Evolutionary conservation across 2,329 filamentous ascomycete genomes (phyloP), one percentile per base, ranked within the genome.

Genomic region (Fusarium subtropicale): DNA sequence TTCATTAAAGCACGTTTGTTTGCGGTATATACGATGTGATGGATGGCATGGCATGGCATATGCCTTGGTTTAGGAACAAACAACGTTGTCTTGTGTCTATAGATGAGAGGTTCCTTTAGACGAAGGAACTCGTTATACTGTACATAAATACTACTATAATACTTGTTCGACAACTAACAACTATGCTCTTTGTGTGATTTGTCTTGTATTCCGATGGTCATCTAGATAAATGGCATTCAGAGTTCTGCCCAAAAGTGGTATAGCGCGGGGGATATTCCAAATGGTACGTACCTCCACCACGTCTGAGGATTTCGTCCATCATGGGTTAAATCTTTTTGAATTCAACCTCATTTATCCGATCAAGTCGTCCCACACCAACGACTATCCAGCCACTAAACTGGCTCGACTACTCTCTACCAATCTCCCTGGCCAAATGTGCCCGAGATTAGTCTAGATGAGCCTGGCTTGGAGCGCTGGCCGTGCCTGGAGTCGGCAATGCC

Each of bases 401-500:
- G 46, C 52, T 53, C 20, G 31, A 51, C 24, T 22, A 55, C 16
- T 18, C n/a, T 9, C 18, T 62, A 53, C 26, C 18, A 24, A 47
- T n/a, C 0, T 11, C 31, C 16, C 41, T 53, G 52, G 58, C 71
- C 72, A 72, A 64, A 74, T 74, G 72, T 62, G 56, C 72, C 47
- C 57, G 41, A 58, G 41, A 50, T 67, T 60, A 66, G 46, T 65
- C 61, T 74, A 73, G 66, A 81, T 81, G 79, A 80, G 71, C 73
- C 74, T 76, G 77, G 79, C 76, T 63, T 79, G 75, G 71, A 79
- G 69, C 72, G 75, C 72, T 71, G 76, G 78, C 70, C 76, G 79
- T 75, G 78, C 74, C 69, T 80, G 78, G 78, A 76, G 76, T 75
- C 78, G 76, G 74, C 74, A 72, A 77, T 78, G 78, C 68, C 74